Evolutionary conservation across 441 rosid species (phyloP).

Genomic region (Erysimum cheiri): DNA sequence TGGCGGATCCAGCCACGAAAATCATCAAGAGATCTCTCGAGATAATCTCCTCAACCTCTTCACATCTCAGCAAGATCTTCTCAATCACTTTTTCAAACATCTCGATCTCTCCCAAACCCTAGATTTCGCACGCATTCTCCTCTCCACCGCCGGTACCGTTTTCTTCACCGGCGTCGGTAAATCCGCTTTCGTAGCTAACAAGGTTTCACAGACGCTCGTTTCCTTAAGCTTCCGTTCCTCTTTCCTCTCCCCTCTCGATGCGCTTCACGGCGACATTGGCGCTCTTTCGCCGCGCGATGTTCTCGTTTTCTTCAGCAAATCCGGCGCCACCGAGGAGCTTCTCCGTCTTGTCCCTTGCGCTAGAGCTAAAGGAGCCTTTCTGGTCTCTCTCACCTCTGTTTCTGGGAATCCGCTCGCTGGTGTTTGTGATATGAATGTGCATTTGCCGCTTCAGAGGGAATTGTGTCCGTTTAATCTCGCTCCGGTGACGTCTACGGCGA

Average conservation of each 20-base stretch:
- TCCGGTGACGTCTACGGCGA: constrained; percentile 97
- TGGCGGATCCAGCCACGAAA: constrained; percentile 7
- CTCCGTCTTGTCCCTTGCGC: constrained; percentile 89
- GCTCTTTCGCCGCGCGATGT: constrained; percentile 58
- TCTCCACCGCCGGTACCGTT: constrained; percentile 62
- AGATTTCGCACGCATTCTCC: constrained; percentile 74
- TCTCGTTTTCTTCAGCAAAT: constrained; percentile 82
- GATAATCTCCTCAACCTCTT: constrained; percentile 73
- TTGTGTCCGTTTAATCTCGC: constrained; percentile 93
- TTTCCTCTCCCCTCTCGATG: constrained; percentile 87
- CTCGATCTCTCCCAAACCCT: constrained; percentile 79
- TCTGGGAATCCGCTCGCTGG: constrained; percentile 66
- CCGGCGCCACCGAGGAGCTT: constrained; percentile 88
- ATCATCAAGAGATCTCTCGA: constrained; percentile 50
- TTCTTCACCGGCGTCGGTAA: constrained; percentile 96
- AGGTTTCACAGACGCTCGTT: constrained; percentile 88
- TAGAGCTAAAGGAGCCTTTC: constrained; percentile 66
- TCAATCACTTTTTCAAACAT: constrained; percentile 85
- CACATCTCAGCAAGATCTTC: constrained; percentile 88
- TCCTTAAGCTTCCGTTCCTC: constrained; percentile 79
- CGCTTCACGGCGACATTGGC: constrained; percentile 97
- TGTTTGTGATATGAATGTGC: constrained; percentile 80
- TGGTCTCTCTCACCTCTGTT: constrained; percentile 85
- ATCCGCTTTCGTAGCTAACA: constrained; percentile 92
- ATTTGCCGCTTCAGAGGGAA: constrained; percentile 86